Conservation (phyloP, 768 basidiomycete species). For the Terana coerulea region DNA sequence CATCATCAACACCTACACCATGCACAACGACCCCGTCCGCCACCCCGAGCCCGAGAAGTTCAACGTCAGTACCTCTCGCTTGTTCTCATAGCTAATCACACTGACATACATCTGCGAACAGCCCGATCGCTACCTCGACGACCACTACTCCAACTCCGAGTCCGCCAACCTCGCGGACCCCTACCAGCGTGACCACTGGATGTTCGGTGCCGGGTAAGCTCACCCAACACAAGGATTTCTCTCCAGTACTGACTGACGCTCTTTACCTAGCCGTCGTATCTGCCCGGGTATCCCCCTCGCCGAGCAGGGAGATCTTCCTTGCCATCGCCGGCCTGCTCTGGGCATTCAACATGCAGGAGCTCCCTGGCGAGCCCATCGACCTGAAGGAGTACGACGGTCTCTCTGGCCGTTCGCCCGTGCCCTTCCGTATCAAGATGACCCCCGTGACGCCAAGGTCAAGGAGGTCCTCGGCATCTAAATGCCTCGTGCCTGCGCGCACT, state of each 20-base stretch:
- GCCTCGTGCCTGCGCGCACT: no score
- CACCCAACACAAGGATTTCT: not conserved
- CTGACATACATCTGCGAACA: conserved; percentile 12
- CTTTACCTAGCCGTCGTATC: conserved; percentile 18
- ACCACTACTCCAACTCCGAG: conserved; percentile 34
- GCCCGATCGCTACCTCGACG: conserved; percentile 41
- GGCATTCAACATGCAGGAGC: conserved; percentile 39
- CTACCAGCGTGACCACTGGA: conserved; percentile 43
- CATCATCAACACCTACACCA: conserved; percentile 23
- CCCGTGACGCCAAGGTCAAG: conserved; percentile 16
- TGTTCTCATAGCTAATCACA: not conserved
- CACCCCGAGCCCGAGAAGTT: conserved; percentile 36
- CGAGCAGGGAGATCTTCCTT: conserved; percentile 40
- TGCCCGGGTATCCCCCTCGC: conserved; percentile 43
- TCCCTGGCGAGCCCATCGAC: conserved; percentile 39
- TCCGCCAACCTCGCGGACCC: conserved; percentile 39
- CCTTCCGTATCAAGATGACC: conserved; percentile 30
- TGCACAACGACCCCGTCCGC: conserved; percentile 27
- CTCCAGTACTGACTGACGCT: not conserved
- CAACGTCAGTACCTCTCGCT: conserved; percentile 16
- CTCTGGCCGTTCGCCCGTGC: conserved; percentile 41
- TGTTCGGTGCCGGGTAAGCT: conserved; percentile 43
- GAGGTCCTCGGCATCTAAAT: not conserved
- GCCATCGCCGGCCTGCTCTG: conserved; percentile 43
- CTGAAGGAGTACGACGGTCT: conserved; percentile 43